Conservation (phyloP, 1,139 yeast genomes). For the Geotrichum klebahnii region DNA sequence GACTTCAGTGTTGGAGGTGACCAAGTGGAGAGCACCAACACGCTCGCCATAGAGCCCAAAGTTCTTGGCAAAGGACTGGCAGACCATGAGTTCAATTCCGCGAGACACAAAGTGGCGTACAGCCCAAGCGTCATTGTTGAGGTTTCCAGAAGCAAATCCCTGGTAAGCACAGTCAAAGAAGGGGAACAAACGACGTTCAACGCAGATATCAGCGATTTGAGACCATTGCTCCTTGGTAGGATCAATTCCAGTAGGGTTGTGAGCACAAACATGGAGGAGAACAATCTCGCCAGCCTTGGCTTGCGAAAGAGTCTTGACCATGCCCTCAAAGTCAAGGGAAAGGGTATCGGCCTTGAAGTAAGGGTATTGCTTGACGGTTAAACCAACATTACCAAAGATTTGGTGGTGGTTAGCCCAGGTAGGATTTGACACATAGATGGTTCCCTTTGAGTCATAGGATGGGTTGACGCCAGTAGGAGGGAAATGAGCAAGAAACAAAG, state of each 20-base stretch:
- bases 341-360: conserved; percentile 70
- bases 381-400: conserved; percentile 67
- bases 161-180: conserved; percentile 91
- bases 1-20: conserved; percentile 35
- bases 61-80: conserved; percentile 94
- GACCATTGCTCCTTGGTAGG: conserved; percentile 79
- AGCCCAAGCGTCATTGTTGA: conserved; percentile 50
- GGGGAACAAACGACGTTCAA: conserved; percentile 58
- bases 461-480: conserved; percentile 41
- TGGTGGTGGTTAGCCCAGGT: conserved; percentile 96
- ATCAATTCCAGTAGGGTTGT: conserved; percentile 94
- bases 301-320: conserved; percentile 35
- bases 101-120: conserved; percentile 43
- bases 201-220: conserved; percentile 57
- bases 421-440: conserved; percentile 75
- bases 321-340: conserved; percentile 53
- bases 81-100: conserved; percentile 56
- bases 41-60: conserved; percentile 97
- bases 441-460: conserved; percentile 27
- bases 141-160: conserved; percentile 79
- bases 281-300: conserved; percentile 46
- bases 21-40: conserved; percentile 78
- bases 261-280: conserved; percentile 89
- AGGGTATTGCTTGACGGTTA: conserved; percentile 64
- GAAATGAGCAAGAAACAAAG: conserved; percentile 58